Base-by-base conservation (phyloP, 768 basidiomycete genomes). In the Leucocoprinus birnbaumii region DNA sequence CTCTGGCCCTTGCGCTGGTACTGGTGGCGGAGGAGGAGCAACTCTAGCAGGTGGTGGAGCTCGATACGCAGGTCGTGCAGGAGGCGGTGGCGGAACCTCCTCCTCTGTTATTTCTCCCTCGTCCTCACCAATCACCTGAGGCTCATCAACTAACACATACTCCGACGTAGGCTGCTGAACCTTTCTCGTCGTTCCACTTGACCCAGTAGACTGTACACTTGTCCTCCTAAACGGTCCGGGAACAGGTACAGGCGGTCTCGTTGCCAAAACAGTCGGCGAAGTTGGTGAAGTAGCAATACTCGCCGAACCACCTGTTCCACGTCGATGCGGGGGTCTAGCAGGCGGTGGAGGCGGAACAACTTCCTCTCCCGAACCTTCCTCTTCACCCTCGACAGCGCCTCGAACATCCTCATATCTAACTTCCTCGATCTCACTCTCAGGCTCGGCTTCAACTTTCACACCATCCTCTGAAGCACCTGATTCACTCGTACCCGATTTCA, bases 351-450 rank as follows among this genome's bases (percentile, higher is more conserved):
- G 83, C 0, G 82, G 77, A 2, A n/a, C n/a, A n/a, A 69, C 69
- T 48, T 78, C 76, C 26, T 45, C 55, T 22, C 19, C 51, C 22
- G 54, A 48, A n/a, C 27, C 27, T 52, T 79, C 80, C 49, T 77
- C 75, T n/a, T n/a, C n/a, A n/a, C n/a, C n/a, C n/a, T n/a, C 34
- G 71, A 76, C 51, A n/a, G n/a, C n/a, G n/a, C 80, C 75, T 48
- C 70, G 68, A 22, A 73, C 78, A 58, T 86, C 84, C 34, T 83
- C 80, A 56, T 84, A 74, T 8, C 68, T 72, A 8, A 86, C 80
- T 59, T 89, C 86, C 59, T 89, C 87, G 13, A 83, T 71, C 63
- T 89, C 86, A 58, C 85, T 88, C 61, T 89, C 87, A n/a, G n/a
- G n/a, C 62, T 88, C 86, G 5, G 78, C 80, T 55, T 89, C 88